A percentile compares a stretch with the other conserved stretches of the same genome.
These are phyloP conservation scores for Fallopia convolvulus DNA, from an alignment of 148 eudicot species.

Conservation along the genomic window DNA sequence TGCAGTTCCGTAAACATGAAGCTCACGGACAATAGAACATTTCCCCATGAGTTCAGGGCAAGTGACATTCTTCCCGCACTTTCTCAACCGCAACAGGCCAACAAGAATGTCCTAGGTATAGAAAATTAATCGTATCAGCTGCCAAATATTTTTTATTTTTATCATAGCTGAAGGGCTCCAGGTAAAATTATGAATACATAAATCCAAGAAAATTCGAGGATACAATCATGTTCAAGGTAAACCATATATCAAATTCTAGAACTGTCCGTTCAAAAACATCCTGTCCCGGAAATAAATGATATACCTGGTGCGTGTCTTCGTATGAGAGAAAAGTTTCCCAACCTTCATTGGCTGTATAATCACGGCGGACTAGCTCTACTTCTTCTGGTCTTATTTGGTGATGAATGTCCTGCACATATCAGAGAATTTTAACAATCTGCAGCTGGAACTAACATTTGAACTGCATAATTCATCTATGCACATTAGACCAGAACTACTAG, in stretches of 20 bases:
- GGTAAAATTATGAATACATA: background rate
- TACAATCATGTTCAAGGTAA: background rate
- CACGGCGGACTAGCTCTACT: slow-evolving; percentile 96
- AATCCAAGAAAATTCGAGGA: background rate
- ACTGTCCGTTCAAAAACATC: background rate
- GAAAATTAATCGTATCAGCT: background rate
- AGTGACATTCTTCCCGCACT: slow-evolving; percentile 76
- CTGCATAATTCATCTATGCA: background rate
- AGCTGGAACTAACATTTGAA: too few relatives aligned
- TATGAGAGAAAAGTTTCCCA: slow-evolving; percentile 99
- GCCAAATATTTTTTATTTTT: background rate
- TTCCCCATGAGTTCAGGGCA: slow-evolving; percentile 87
- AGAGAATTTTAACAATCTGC: background rate
- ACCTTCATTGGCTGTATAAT: slow-evolving; percentile 96
- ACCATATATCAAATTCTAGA: background rate
- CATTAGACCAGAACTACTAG: slow-evolving; percentile 12
- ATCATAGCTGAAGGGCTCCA: background rate
- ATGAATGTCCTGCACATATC: slow-evolving; percentile 74
- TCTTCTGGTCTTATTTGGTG: slow-evolving; percentile 94
- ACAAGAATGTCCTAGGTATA: slow-evolving; percentile 84
- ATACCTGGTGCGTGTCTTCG: slow-evolving; percentile 91
- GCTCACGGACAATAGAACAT: slow-evolving; percentile 95
- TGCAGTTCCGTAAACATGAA: slow-evolving; percentile 97
- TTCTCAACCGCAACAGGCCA: slow-evolving; percentile 80
- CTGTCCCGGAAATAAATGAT: background rate